These are phyloP conservation scores for Malus orientalis DNA, from an alignment of 306 rosid genomes.

Conservation along the genomic window DNA sequence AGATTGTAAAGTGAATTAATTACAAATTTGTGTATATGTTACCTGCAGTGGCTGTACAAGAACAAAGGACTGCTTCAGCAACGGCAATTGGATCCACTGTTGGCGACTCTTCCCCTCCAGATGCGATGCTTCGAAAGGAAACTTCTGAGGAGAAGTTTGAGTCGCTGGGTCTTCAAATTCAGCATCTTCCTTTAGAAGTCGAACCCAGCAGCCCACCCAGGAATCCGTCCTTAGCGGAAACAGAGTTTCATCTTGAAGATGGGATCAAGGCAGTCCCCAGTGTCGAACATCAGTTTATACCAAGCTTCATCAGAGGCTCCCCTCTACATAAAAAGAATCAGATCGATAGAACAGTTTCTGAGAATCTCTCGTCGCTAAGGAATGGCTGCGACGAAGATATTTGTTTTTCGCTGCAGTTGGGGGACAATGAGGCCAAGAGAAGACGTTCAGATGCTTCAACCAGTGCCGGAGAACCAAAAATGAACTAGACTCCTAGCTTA, in stretches of 20 bases:
- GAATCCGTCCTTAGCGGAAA: constrained; percentile 27
- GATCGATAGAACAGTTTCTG: constrained; percentile 38
- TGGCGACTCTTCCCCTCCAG: constrained; percentile 84
- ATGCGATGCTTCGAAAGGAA: constrained; percentile 51
- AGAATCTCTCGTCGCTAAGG: constrained; percentile 68
- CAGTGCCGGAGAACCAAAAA: constrained; percentile 57
- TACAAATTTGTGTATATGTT: neutral
- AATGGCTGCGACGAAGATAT: constrained; percentile 65
- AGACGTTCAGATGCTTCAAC: constrained; percentile 75
- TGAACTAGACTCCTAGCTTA: constrained; percentile 16
- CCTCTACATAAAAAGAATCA: constrained; percentile 49
- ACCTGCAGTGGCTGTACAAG: constrained; percentile 80
- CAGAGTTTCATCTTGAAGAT: constrained; percentile 71
- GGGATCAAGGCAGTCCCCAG: constrained; percentile 59
- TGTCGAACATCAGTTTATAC: constrained; percentile 87
- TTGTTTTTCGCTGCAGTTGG: constrained; percentile 78
- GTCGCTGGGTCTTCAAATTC: constrained; percentile 83
- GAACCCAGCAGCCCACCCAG: constrained; percentile 41
- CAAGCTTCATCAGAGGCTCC: constrained; percentile 63
- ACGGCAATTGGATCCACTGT: constrained; percentile 78
- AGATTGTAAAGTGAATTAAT: neutral
- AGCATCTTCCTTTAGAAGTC: constrained; percentile 63
- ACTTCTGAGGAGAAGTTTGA: constrained; percentile 72
- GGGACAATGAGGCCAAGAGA: constrained; percentile 91
- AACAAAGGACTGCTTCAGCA: constrained; percentile 76